Evolutionary conservation across 2,329 filamentous ascomycete genomes (phyloP).

Genomic region (Bipolaris oryzae): DNA sequence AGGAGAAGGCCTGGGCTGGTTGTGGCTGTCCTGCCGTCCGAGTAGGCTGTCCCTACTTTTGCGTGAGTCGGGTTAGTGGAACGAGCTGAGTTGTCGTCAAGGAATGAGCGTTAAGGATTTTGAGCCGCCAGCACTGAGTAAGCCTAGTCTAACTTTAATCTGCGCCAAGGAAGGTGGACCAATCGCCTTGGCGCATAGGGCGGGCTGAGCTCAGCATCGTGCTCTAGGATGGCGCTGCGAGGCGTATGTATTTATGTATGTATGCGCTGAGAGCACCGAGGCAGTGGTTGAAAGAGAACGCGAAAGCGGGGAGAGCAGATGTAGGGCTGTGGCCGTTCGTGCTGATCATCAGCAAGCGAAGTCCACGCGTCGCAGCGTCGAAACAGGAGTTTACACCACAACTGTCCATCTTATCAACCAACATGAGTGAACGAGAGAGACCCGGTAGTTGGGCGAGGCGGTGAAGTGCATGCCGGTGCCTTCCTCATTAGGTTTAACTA

Average conservation of each 20-base stretch:
- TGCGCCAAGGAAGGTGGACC: not conserved
- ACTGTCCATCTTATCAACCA: not conserved
- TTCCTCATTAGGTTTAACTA: not conserved
- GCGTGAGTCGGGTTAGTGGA: constrained; percentile 5
- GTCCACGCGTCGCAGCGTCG: not conserved
- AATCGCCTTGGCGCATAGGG: constrained; percentile 9
- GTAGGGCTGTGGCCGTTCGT: not conserved
- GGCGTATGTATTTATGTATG: constrained; percentile 2
- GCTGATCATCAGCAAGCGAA: constrained; percentile 6
- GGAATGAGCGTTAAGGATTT: constrained; percentile 8
- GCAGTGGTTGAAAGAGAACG: not conserved
- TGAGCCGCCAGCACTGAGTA: constrained; percentile 4
- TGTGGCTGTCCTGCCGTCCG: not conserved
- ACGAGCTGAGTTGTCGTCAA: constrained; percentile 13
- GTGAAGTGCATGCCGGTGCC: not conserved
- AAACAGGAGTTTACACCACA: constrained; percentile 7
- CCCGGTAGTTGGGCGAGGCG: not conserved
- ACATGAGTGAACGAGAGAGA: not conserved
- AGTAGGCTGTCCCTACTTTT: not conserved
- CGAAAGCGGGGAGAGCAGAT: constrained; percentile 5
- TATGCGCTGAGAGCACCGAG: not conserved
- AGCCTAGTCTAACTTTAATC: constrained; percentile 1
- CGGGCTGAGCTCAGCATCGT: constrained; percentile 6
- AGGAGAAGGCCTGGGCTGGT: not conserved
- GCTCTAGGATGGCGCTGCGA: constrained; percentile 4